These are phyloP conservation scores for Colletotrichum salicis DNA, from an alignment of 2,329 filamentous ascomycete species.

Conservation along the genomic window DNA sequence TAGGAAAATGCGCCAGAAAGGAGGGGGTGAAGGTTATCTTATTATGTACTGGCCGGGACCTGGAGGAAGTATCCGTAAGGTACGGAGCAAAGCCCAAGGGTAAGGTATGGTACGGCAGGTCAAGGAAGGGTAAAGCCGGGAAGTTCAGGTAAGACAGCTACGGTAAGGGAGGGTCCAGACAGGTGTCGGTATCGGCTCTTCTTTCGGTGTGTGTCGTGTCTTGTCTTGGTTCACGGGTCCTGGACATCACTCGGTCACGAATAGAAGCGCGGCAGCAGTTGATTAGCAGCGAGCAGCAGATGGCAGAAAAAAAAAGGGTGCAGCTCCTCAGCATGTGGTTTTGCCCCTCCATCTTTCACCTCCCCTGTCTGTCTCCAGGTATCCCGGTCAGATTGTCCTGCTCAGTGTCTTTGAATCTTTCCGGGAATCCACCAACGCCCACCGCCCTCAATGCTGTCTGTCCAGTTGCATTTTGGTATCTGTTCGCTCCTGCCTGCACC, in stretches of 20 bases:
- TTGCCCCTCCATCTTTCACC: conserved; percentile 28
- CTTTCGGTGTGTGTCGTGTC: conserved; percentile 18
- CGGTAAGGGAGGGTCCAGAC: conserved; percentile 32
- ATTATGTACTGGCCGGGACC: conserved; percentile 4
- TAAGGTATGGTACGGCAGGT: background rate
- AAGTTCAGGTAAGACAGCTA: conserved; percentile 1
- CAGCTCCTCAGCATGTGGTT: conserved; percentile 18
- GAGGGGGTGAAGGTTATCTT: conserved; percentile 28
- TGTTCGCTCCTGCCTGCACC: no score
- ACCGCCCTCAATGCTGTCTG: background rate
- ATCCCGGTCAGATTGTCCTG: no score
- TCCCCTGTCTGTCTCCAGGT: background rate
- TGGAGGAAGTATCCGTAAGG: background rate
- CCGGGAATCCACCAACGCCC: background rate
- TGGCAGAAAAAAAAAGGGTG: conserved; percentile 16
- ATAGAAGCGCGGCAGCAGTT: background rate
- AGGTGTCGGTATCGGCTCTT: conserved; percentile 12
- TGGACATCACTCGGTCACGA: conserved; percentile 3
- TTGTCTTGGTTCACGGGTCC: background rate
- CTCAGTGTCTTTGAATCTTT: background rate
- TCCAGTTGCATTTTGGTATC: background rate
- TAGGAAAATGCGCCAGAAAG: background rate
- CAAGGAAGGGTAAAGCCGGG: background rate
- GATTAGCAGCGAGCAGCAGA: background rate
- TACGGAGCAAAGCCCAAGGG: no score